Evolutionary conservation across 208 protist genomes (phyloP).

Genomic region (Plasmodiophora brassicae): DNA sequence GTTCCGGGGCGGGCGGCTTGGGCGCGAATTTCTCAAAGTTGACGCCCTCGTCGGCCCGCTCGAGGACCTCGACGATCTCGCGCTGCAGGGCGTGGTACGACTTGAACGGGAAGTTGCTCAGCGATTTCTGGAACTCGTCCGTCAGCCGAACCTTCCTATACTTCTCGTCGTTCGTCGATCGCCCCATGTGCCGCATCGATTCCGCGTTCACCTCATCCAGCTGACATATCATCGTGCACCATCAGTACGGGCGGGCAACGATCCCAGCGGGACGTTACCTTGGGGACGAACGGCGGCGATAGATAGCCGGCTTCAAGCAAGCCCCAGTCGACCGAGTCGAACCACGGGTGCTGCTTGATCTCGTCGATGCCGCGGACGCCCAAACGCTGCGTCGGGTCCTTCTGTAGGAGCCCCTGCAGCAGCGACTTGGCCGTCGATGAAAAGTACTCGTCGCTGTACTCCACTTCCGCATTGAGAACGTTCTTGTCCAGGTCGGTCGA

Average conservation of each 20-base stretch:
- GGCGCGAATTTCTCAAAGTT: conserved; percentile 43
- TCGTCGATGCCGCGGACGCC: conserved; percentile 50
- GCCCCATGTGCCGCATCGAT: not conserved
- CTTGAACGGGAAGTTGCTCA: conserved; percentile 28
- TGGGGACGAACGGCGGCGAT: conserved; percentile 30
- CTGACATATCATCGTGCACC: not conserved
- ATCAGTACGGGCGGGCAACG: not conserved
- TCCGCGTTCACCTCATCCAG: conserved; percentile 38
- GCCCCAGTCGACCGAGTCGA: conserved; percentile 48
- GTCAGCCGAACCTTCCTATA: conserved; percentile 30
- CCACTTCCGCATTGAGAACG: conserved; percentile 34
- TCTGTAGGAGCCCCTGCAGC: conserved; percentile 16
- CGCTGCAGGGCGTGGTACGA: not conserved
- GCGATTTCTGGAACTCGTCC: conserved; percentile 31
- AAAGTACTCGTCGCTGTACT: conserved; percentile 33
- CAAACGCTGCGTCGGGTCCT: conserved; percentile 42
- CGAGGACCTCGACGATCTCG: conserved; percentile 39
- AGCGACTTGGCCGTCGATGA: not conserved
- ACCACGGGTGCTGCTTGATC: conserved; percentile 53
- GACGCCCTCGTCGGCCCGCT: conserved; percentile 37
- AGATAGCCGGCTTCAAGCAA: conserved; percentile 35
- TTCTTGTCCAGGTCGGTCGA: conserved; percentile 15
- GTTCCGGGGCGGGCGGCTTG: not conserved
- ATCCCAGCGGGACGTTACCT: not conserved
- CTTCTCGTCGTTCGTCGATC: conserved; percentile 8